Conservation (phyloP, 805 yeast species). For the Ogataea dorogensis region DNA sequence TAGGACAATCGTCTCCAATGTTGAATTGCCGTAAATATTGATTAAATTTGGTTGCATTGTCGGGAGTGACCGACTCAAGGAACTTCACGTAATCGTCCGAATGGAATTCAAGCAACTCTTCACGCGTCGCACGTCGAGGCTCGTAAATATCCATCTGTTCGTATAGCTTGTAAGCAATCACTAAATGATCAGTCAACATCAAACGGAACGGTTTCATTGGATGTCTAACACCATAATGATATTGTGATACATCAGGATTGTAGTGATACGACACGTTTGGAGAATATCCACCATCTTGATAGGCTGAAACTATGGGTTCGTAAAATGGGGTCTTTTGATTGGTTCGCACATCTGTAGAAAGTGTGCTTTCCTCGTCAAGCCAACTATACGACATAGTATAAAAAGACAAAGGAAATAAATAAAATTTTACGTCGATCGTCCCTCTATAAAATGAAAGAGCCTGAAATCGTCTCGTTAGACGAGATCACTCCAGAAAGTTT, state of each 20-base stretch:
- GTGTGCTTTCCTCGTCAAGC: constrained; percentile 30
- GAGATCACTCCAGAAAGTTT: constrained; percentile 22
- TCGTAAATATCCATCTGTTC: constrained; percentile 87
- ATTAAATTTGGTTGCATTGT: constrained; percentile 57
- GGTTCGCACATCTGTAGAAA: constrained; percentile 28
- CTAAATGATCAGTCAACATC: constrained; percentile 90
- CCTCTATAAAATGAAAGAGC: constrained; percentile 4
- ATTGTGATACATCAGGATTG: constrained; percentile 75
- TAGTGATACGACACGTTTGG: constrained; percentile 83
- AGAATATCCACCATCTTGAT: constrained; percentile 39
- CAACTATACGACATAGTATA: constrained; percentile 22
- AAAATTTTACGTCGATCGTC: constrained; percentile 7
- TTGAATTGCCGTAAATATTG: constrained; percentile 68
- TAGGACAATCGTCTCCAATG: constrained; percentile 93
- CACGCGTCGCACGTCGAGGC: constrained; percentile 78
- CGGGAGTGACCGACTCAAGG: constrained; percentile 73
- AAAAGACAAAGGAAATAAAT: constrained; percentile 1
- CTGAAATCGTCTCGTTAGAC: constrained; percentile 15
- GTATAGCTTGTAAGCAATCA: constrained; percentile 78
- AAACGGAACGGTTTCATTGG: constrained; percentile 98
- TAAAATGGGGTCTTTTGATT: constrained; percentile 42
- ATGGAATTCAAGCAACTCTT: constrained; percentile 80
- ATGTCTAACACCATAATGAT: constrained; percentile 89
- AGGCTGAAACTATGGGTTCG: constrained; percentile 40
- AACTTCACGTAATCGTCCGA: constrained; percentile 84